Evolutionary conservation across 164 flowering plant genomes (phyloP).

Genomic region (Piper betle): DNA sequence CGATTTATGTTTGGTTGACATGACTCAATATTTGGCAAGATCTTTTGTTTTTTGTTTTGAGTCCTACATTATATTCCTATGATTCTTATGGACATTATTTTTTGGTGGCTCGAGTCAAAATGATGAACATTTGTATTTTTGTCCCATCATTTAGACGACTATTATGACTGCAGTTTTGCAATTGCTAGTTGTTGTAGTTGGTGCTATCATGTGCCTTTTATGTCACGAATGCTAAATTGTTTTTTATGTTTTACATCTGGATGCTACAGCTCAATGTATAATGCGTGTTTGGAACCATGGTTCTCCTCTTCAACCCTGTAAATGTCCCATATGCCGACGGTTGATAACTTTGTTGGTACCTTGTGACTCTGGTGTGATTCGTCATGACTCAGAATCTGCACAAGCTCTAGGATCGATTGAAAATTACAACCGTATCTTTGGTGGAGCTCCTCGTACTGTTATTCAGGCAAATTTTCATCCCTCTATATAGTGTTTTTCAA

Average conservation of each 20-base stretch:
- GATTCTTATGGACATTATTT: too few species aligned
- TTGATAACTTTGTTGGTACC: slow-evolving; percentile 70
- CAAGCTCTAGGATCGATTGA: slow-evolving; percentile 34
- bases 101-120: too few species aligned
- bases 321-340: slow-evolving; percentile 86
- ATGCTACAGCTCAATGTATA: slow-evolving; percentile 51
- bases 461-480: slow-evolving; percentile 35
- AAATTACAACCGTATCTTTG: slow-evolving; percentile 63
- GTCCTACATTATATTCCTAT: too few species aligned
- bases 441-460: slow-evolving; percentile 33
- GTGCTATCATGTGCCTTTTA: neutral
- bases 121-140: too few species aligned
- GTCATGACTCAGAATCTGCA: slow-evolving; percentile 31
- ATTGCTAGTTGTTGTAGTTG: neutral
- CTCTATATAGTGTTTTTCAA: too few species aligned
- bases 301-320: slow-evolving; percentile 65
- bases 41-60: too few species aligned
- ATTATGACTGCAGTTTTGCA: neutral
- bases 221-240: neutral
- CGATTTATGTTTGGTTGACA: neutral
- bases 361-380: slow-evolving; percentile 26
- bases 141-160: neutral
- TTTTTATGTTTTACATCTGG: neutral
- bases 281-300: slow-evolving; percentile 75
- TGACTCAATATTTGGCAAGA: too few species aligned